These are phyloP conservation scores for Aspergillus novofumigatus DNA, from an alignment of 2,329 filamentous ascomycete genomes.

Conservation along the genomic window DNA sequence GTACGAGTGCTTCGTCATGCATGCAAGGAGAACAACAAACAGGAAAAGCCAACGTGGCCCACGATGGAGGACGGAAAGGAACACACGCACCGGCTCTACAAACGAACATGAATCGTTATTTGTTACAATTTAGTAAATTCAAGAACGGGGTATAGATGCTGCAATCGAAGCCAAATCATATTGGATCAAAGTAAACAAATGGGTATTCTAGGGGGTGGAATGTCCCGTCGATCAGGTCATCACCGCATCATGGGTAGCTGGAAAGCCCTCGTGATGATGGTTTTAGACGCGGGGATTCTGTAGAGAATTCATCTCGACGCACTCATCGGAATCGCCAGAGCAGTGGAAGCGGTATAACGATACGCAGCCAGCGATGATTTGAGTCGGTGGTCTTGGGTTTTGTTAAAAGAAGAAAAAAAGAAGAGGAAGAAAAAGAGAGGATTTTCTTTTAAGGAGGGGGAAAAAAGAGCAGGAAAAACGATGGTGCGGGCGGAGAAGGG, in stretches of 20 bases:
- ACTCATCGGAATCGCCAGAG: conserved; percentile 68
- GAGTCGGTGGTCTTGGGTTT: conserved; percentile 65
- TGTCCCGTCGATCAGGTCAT: conserved; percentile 46
- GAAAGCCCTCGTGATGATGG: conserved; percentile 65
- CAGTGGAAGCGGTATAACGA: conserved; percentile 45
- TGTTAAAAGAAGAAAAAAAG: conserved; percentile 39
- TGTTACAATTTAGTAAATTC: background rate
- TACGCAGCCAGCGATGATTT: conserved; percentile 66
- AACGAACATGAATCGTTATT: background rate
- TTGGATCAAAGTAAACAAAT: conserved; percentile 1
- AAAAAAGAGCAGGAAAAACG: conserved; percentile 28
- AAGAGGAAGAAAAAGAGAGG: conserved; percentile 16
- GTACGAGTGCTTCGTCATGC: conserved; percentile 39
- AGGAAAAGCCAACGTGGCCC: conserved; percentile 1
- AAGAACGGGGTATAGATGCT: background rate
- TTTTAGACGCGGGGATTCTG: conserved; percentile 67
- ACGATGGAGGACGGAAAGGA: background rate
- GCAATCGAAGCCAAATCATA: background rate
- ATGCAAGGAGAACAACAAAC: background rate
- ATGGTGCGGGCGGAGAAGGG: conserved; percentile 24
- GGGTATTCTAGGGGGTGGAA: conserved; percentile 11
- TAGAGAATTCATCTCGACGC: conserved; percentile 60
- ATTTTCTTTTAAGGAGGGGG: conserved; percentile 10
- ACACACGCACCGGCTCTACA: conserved; percentile 1
- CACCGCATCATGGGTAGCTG: conserved; percentile 41